Evolutionary conservation across 2,329 filamentous ascomycete species (phyloP).

Genomic region (Botrytis fabae): DNA sequence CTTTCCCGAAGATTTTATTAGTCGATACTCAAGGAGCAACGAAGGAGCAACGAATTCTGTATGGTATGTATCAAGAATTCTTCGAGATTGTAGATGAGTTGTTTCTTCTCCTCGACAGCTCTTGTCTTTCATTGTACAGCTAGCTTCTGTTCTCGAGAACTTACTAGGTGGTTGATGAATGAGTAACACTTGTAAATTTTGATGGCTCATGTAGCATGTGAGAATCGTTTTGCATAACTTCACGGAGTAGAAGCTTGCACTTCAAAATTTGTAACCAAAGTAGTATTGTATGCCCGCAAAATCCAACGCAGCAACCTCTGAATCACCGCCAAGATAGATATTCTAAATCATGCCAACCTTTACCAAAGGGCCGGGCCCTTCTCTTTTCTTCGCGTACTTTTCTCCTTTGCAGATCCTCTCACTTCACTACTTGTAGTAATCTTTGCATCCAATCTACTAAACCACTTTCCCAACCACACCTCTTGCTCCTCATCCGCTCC

Average conservation of each 20-base stretch:
- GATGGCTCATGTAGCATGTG: neutral
- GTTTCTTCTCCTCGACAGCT: neutral
- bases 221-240: neutral
- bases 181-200: neutral
- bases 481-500: conserved; percentile 12
- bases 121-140: neutral
- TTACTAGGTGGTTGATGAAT: neutral
- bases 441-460: neutral
- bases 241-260: neutral
- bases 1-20: neutral
- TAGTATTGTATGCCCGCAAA: neutral
- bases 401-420: neutral
- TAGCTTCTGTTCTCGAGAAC: neutral
- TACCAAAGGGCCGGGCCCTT: neutral
- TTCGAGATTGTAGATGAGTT: neutral
- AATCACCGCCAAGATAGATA: neutral
- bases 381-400: neutral
- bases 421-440: neutral
- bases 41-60: neutral
- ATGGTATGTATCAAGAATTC: neutral
- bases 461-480: conserved; percentile 8
- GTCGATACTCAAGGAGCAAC: neutral
- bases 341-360: neutral
- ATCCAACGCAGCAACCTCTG: neutral
- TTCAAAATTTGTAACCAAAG: neutral